Evolutionary conservation across 352 stramenopile genomes (phyloP).

Genomic region (Peronospora farinosa): DNA sequence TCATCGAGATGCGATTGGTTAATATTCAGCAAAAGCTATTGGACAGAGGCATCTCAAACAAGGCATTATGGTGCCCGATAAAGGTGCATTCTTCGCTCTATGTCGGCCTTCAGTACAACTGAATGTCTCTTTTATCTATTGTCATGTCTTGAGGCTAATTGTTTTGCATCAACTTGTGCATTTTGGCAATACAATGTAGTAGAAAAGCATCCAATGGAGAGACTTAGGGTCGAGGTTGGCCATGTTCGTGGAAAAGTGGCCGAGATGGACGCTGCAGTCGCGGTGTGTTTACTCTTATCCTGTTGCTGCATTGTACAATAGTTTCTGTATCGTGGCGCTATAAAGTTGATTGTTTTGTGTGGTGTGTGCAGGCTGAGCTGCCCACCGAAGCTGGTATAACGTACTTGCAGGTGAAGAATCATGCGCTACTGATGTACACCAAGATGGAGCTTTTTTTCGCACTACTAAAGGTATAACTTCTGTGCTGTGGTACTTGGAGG

Average conservation of each 20-base stretch:
- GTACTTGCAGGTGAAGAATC: conserved; percentile 85
- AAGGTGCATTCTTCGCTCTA: conserved; percentile 28
- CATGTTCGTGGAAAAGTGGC: conserved; percentile 56
- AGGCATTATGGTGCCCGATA: conserved; percentile 26
- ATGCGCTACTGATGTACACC: conserved; percentile 79
- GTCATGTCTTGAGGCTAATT: conserved; percentile 2
- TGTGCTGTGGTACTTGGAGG: not conserved
- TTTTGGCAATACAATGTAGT: conserved; percentile 16
- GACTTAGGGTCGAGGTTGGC: conserved; percentile 46
- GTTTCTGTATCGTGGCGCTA: no score
- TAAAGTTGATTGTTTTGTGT: not conserved
- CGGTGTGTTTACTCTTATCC: conserved; percentile 23
- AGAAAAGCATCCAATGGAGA: conserved; percentile 42
- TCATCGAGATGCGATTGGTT: conserved; percentile 4
- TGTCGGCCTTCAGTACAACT: not conserved
- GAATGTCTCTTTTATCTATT: conserved; percentile 2
- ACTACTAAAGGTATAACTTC: conserved; percentile 53
- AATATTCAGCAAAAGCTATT: not conserved
- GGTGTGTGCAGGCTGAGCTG: conserved; percentile 42
- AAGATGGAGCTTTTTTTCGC: conserved; percentile 85
- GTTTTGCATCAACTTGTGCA: conserved; percentile 1
- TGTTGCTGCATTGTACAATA: not conserved
- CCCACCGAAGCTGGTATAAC: conserved; percentile 60
- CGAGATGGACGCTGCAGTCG: conserved; percentile 35
- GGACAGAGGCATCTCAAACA: not conserved